Percentiles rank a stretch among this genome's conserved stretches.
These are phyloP conservation scores for Lyophyllum shimeji DNA, from an alignment of 768 basidiomycete genomes.

Conservation along the genomic window DNA sequence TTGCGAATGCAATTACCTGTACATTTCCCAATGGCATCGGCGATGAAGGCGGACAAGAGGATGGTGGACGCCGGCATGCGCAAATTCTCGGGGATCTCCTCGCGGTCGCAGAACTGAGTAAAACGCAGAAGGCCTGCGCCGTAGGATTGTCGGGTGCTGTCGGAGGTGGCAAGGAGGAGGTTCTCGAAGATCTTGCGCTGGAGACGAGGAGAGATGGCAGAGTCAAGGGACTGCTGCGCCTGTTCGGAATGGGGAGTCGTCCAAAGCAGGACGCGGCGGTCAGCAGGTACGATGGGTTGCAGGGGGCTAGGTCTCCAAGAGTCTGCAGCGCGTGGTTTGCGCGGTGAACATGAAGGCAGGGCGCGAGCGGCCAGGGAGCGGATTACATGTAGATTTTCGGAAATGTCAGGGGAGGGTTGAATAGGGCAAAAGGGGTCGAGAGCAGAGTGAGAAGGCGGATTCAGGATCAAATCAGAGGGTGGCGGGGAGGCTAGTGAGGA, in stretches of 20 bases:
- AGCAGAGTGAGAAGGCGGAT: background rate
- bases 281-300: background rate
- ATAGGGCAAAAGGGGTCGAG: background rate
- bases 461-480: background rate
- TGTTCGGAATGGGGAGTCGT: conserved; percentile 1
- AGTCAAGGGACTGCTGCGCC: background rate
- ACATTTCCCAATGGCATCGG: conserved; percentile 2
- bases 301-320: background rate
- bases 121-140: conserved; percentile 26
- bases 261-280: conserved; percentile 1
- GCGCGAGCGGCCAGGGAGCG: background rate
- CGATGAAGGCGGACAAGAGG: conserved; percentile 24
- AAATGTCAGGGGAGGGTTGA: too few species aligned
- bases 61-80: conserved; percentile 22
- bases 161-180: background rate
- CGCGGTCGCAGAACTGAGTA: conserved; percentile 28
- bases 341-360: background rate
- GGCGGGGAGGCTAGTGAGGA: background rate
- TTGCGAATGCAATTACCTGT: conserved; percentile 9
- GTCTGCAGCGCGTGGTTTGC: background rate
- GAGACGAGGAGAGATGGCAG: background rate
- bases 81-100: conserved; percentile 14
- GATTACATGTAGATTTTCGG: background rate
- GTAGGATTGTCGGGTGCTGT: conserved; percentile 18
- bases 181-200: background rate